Percentiles rank a stretch among this genome's conserved stretches.
phyloP scores from a whole-genome alignment of 768 basidiomycete genomes.

The Russula vinacea region DNA sequence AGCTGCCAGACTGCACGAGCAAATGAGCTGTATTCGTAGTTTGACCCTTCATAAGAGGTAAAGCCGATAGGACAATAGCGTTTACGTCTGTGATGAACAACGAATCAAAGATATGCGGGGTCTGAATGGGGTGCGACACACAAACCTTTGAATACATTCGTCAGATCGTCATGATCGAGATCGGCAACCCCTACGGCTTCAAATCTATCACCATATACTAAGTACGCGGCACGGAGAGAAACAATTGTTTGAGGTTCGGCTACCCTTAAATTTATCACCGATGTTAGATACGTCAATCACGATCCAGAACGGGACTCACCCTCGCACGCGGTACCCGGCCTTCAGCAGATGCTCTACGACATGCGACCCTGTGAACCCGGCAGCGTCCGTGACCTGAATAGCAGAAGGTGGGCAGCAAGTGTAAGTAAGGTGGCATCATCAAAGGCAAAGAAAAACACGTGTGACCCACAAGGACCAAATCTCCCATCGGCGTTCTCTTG shows the following conservation, averaged over 20 bases:
- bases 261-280: constrained; percentile 4
- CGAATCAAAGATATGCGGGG: not conserved
- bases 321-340: constrained; percentile 48
- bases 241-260: constrained; percentile 2
- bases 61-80: constrained; percentile 6
- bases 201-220: constrained; percentile 28
- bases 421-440: not conserved
- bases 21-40: not conserved
- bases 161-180: constrained; percentile 30
- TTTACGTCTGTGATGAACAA: constrained; percentile 9
- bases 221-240: constrained; percentile 11
- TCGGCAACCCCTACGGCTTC: constrained; percentile 32
- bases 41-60: not conserved
- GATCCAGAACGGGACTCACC: constrained; percentile 34
- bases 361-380: constrained; percentile 45
- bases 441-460: not conserved
- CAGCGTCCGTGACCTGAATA: constrained; percentile 42
- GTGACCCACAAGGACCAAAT: constrained; percentile 22
- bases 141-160: constrained; percentile 34
- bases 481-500: constrained; percentile 1
- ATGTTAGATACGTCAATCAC: not conserved
- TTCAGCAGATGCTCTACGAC: constrained; percentile 42
- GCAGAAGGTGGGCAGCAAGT: not conserved
- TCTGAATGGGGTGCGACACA: not conserved
- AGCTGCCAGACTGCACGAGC: constrained; percentile 12